Base-by-base conservation (phyloP, 2,329 filamentous ascomycete genomes). In the Claviceps sp. region DNA sequence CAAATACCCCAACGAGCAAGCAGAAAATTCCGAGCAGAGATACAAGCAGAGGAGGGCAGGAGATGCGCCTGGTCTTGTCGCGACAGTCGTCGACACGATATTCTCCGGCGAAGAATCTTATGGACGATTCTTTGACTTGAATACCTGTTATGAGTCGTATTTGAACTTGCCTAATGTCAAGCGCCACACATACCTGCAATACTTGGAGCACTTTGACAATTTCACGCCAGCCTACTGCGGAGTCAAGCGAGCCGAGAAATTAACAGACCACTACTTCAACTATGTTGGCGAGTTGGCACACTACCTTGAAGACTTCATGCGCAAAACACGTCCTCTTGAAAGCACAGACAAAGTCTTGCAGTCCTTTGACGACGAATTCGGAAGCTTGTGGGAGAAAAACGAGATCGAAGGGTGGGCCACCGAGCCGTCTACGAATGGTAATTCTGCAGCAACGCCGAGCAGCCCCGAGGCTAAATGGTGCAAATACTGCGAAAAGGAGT, bases 81-180 rank as follows among this genome's bases (percentile, higher is more conserved):
- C 78, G 4, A 81, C 80, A 44, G 81, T 90, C 50, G 84, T 96
- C 47, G 91, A 97, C 63, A 82, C 81, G 53, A 85, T 97, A 73
- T 98, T 98, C 68, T 95, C 89, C 0, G 93, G 93, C 56, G 94
- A 98, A 68, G 93, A 98, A 67, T 85, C 85, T 0, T 96, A 86
- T 62, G 93, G 93, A 44, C 85, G 89, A 59, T 98, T 88, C 68
- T 87, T 98, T 62, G 93, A 98, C 66, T 71, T 98, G 47, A 91
- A 85, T 17, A 78, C 75, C 41, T 80, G 83, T 58, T 90, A 97
- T 68, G 91, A 97, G 63, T 76, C 85, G 14, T 98, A 89, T 64
- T 76, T 96, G 55, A 98, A 98, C 64, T 75, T 98, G 8, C 86
- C 89, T 2, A 84, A 86, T 50, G 82, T 90, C 19, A 95, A 94